Evolutionary conservation across 495 filamentous ascomycete species (phyloP), one percentile per base, ranked within the genome.

Genomic region (Penicillium turbatum): DNA sequence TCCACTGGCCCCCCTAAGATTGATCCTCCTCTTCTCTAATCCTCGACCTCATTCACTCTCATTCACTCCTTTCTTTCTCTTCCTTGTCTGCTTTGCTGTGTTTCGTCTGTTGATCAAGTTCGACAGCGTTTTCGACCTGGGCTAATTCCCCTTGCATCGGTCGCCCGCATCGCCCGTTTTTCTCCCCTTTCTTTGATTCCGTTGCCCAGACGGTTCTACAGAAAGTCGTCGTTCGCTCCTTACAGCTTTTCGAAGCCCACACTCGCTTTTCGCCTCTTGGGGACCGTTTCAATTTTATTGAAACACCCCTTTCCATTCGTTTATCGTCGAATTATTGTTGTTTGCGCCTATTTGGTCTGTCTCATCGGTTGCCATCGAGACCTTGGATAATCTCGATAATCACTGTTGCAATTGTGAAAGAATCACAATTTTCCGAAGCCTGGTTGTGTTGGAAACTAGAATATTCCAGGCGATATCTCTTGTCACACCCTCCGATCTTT

Each of bases 161-260:
- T 71, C 66, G 65, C 70, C 31, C 46, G 65, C 63, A 52, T 49
- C 50, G 24, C 58, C 51, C 46, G 19, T 43, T 39, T 30, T 47
- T 24, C 21, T 24, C 21, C 51, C 42, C 35, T 48, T 61, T 59
- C 58, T 63, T 57, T 67, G 59, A 67, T 65, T 44, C 57, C 57
- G 54, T 48, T 46, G 26, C 34, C 49, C 51, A 43, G 47, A 32
- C 46, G 46, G 47, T 51, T 48, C 54, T 53, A 60, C 34, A 59
- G 62, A 64, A 66, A 54, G 49, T 56, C 54, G 59, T 71, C 68
- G 57, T 55, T 73, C 72, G 60, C 68, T 72, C 72, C 70, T 73
- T 73, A 70, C 72, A 51, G 67, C 63, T 61, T 56, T 34, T 49
- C 44, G 41, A 51, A 63, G 58, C 53, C 58, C 57, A 67, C 69